Conservation (phyloP, 2,329 filamentous ascomycete genomes). For the Botrytis tulipae region DNA sequence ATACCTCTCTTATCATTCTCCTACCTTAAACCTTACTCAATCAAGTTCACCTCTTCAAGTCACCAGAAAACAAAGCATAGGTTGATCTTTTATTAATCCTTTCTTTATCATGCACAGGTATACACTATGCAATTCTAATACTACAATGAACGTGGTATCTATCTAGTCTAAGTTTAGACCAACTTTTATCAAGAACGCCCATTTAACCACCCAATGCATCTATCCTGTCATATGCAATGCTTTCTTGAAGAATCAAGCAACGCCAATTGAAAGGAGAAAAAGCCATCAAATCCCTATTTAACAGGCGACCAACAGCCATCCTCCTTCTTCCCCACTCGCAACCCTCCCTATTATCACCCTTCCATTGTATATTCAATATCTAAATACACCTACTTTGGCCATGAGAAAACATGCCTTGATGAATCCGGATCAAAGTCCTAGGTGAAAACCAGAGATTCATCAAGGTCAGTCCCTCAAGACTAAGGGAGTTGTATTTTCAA, state of each 20-base stretch:
- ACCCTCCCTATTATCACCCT: slow-evolving; percentile 6
- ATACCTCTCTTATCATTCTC: not conserved
- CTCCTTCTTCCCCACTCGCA: not conserved
- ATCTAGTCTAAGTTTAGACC: not conserved
- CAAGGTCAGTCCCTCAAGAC: not conserved
- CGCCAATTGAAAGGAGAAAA: not conserved
- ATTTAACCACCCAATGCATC: not conserved
- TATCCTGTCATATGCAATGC: not conserved
- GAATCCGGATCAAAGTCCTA: slow-evolving; percentile 14
- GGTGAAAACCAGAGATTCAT: slow-evolving; percentile 13
- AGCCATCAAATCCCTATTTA: not conserved
- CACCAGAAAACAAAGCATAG: not conserved
- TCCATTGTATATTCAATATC: not conserved
- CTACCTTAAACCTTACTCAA: not conserved
- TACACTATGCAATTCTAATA: not conserved
- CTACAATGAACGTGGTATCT: slow-evolving; percentile 6
- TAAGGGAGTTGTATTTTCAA: not conserved
- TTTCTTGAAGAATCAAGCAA: not conserved
- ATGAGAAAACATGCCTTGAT: not conserved
- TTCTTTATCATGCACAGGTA: not conserved
- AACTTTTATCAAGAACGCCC: not conserved
- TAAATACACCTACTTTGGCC: not conserved
- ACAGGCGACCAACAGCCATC: not conserved
- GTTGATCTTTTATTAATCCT: not conserved
- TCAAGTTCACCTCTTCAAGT: not conserved